Evolutionary conservation across 768 basidiomycete species (phyloP), one percentile per base, ranked within the genome.

Genomic region (Lactarius vividus): DNA sequence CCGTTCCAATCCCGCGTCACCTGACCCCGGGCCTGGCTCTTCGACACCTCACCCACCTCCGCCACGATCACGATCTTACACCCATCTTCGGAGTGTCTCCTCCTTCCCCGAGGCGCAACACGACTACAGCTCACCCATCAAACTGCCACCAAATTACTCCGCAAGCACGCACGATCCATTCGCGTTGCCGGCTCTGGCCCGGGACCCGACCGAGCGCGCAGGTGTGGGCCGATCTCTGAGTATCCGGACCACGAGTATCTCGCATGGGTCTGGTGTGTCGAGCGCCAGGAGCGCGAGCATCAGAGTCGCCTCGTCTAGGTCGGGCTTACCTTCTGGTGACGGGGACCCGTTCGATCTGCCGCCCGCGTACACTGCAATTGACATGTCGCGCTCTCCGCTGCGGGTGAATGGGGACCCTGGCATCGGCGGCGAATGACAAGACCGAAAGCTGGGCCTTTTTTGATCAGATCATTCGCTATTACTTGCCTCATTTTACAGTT

Each of bases 281-380:
- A 2, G 35, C 35, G 35, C 35, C 11, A 4, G 11, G 35, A 37
- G 35, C 11, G 11, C 11, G 35, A 37, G 35, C 35, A 37, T 11
- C 35, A 13, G 35, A 11, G 35, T 46, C 15, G 15, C 23, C 20
- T 39, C 57, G 40, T 42, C 40, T 2, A 49, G 29, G 8, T 55
- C 62, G n/a, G 52, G 39, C 29, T 39, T 46, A 23, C n/a, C 52
- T 13, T 62, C 57, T 37, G 55, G 28, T 20, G 56, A 40, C 1
- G 49, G 8, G 13, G 65, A 54, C 13, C 57, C 57, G 26, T 70
- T 42, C 33, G 67, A 69, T 39, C 9, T 57, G n/a, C 67, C 67
- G 3, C 67, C 67, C 1, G 64, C 67, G 13, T 69, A 70, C 60
- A 46, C 28, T 11, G 35, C 35, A 18, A 7, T 68, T n/a, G 69